Evolutionary conservation across 2,329 filamentous ascomycete genomes (phyloP), one percentile per base, ranked within the genome.

Genomic region (Ceratocystis huliohia): DNA sequence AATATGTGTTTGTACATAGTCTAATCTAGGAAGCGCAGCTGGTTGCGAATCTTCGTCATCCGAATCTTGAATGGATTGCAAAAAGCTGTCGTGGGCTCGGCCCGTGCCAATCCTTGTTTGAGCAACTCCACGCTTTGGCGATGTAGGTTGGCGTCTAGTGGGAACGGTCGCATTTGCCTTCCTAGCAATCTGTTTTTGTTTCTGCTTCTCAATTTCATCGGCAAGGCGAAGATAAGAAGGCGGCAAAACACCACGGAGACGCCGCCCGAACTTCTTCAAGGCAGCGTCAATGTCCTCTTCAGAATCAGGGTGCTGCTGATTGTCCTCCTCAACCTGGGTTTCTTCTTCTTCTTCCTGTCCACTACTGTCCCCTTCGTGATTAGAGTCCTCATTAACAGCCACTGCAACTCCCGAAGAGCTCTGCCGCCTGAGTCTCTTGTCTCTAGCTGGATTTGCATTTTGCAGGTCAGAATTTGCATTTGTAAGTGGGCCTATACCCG

Each of bases 201-300:
- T 66, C 33, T 66, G 71, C 65, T 73, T 76, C 67, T 72, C 70
- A 17, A 65, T 71, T 71, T 70, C 71, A 74, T 82, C 80, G 70
- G 86, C 83, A 28, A 88, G 73, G 53, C 84, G 80, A 66, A 87
- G 77, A 81, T 84, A 87, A 5, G 85, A 88, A n/a, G 85, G 85
- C 48, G 85, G 85, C 57, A 87, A 77, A 6, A 87, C 84, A 25
- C 84, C 84, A 65, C 79, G 79, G 61, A 87, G 83, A 64, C 78
- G 77, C 64, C 74, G 79, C 45, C 76, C 75, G 66, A 68, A 61
- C 22, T 61, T 68, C 61, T 66, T 68, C 28, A 68, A n/a, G 3
- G 67, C 57, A 28, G 57, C 53, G 17, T 65, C 44, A 28, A 25
- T 44, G 5, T 64, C 63, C 77, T 75, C 22, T 71, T 72, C 28